Percentiles rank a stretch among this genome's conserved stretches.
These are phyloP conservation scores for Apiotrichum akiyoshidainum DNA, from an alignment of 1,284 basidiomycete genomes.

Conservation along the genomic window DNA sequence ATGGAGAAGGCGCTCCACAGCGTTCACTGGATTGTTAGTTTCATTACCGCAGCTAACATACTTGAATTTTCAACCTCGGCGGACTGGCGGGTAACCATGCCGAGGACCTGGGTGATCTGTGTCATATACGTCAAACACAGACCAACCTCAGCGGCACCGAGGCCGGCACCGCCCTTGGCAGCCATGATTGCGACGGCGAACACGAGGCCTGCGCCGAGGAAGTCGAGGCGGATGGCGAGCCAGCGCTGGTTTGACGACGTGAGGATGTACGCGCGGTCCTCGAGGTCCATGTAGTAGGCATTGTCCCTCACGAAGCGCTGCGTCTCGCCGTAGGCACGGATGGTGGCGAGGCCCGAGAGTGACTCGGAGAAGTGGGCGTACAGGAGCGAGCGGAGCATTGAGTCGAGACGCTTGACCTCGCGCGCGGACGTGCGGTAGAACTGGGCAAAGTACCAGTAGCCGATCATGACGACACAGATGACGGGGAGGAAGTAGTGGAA, in stretches of 20 bases:
- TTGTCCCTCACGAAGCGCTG: conserved; percentile 65
- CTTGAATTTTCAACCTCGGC: conserved; percentile 62
- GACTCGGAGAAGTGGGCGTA: conserved; percentile 81
- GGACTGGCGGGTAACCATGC: conserved; percentile 56
- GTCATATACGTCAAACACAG: conserved; percentile 66
- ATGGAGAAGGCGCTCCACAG: conserved; percentile 66
- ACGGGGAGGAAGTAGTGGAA: conserved; percentile 64
- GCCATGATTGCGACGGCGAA: conserved; percentile 59
- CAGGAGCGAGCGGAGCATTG: conserved; percentile 65
- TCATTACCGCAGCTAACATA: conserved; percentile 13
- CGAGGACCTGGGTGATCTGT: conserved; percentile 55
- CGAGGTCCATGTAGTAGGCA: conserved; percentile 68
- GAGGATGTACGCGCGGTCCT: conserved; percentile 63
- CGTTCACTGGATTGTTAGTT: conserved; percentile 55
- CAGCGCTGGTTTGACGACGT: conserved; percentile 56
- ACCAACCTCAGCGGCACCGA: conserved; percentile 66
- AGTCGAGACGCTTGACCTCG: conserved; percentile 59
- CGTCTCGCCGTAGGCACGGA: conserved; percentile 67
- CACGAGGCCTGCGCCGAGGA: conserved; percentile 64
- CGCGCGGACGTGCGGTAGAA: conserved; percentile 85
- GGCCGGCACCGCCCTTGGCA: conserved; percentile 54
- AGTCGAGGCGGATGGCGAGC: conserved; percentile 75
- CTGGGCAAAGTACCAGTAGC: conserved; percentile 36
- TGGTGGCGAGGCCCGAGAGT: conserved; percentile 67
- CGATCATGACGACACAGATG: conserved; percentile 32